Percentiles rank a stretch among this genome's conserved stretches.
phyloP scores from a whole-genome alignment of 805 yeast species.

The Candida manassasensis region DNA sequence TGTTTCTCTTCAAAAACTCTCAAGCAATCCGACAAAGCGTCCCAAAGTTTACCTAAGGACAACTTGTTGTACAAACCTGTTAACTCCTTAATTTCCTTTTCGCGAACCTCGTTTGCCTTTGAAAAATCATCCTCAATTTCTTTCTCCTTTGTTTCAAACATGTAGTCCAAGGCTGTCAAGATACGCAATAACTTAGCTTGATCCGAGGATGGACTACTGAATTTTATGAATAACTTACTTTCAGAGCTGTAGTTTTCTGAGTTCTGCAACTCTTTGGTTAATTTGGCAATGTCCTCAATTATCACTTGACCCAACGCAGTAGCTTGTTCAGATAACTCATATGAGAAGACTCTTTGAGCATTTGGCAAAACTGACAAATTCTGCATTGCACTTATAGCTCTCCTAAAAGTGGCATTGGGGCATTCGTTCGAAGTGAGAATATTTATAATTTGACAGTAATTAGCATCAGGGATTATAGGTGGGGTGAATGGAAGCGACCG shows the following conservation, averaged over 20 bases:
- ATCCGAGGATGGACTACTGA: slow-evolving; percentile 76
- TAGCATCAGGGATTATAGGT: slow-evolving; percentile 61
- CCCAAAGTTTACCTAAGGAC: slow-evolving; percentile 79
- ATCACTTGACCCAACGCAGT: slow-evolving; percentile 51
- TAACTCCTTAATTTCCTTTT: slow-evolving; percentile 41
- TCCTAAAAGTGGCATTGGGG: slow-evolving; percentile 77
- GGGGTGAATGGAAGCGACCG: slow-evolving; percentile 31
- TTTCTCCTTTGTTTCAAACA: slow-evolving; percentile 48
- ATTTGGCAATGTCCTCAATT: slow-evolving; percentile 48
- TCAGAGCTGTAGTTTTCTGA: slow-evolving; percentile 39
- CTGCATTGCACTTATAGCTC: slow-evolving; percentile 76
- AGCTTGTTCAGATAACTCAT: slow-evolving; percentile 63
- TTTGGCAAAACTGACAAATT: slow-evolving; percentile 59
- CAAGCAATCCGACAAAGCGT: slow-evolving; percentile 70
- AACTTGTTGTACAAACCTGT: slow-evolving; percentile 61
- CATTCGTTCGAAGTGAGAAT: slow-evolving; percentile 79
- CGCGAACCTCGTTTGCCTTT: slow-evolving; percentile 11
- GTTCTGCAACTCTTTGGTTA: slow-evolving; percentile 42
- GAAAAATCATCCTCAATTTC: slow-evolving; percentile 17
- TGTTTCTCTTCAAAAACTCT: slow-evolving; percentile 56
- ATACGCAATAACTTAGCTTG: slow-evolving; percentile 86
- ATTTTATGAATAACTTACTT: slow-evolving; percentile 53
- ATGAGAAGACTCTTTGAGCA: slow-evolving; percentile 61
- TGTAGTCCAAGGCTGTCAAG: slow-evolving; percentile 80
- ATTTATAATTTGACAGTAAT: slow-evolving; percentile 58